Percentiles rank a stretch among this genome's conserved stretches.
These are phyloP conservation scores for Odontarrhena argentea DNA, from an alignment of 345 rosid genomes.

Conservation along the genomic window DNA sequence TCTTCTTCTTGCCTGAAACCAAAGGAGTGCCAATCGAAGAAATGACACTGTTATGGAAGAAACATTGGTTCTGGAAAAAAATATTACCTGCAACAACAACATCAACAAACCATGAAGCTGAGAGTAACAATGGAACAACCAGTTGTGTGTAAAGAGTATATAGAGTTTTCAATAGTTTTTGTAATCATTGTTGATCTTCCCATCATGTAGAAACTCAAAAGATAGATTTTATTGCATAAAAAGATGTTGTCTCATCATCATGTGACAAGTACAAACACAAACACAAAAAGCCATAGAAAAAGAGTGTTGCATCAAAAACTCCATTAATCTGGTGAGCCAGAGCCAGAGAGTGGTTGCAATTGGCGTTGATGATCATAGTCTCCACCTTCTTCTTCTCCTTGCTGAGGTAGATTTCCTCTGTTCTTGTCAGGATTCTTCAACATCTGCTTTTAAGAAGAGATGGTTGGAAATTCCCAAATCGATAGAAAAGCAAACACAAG, in stretches of 20 bases:
- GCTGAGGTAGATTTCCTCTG: slow-evolving; percentile 7
- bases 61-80: slow-evolving; percentile 94
- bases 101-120: neutral
- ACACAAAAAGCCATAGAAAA: slow-evolving; percentile 4
- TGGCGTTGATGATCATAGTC: neutral
- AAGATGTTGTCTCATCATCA: slow-evolving; percentile 12
- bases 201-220: neutral
- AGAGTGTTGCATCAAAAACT: slow-evolving; percentile 13
- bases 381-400: slow-evolving; percentile 12
- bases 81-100: slow-evolving; percentile 48
- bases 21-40: slow-evolving; percentile 95
- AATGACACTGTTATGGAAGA: slow-evolving; percentile 80
- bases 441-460: neutral
- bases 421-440: slow-evolving; percentile 8
- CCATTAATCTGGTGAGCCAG: slow-evolving; percentile 8
- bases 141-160: neutral
- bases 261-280: slow-evolving; percentile 9
- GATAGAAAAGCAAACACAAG: neutral
- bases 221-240: slow-evolving; percentile 2
- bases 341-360: slow-evolving; percentile 9
- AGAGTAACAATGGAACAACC: neutral
- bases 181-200: neutral
- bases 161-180: neutral
- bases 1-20: slow-evolving; percentile 74
- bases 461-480: slow-evolving; percentile 1